Evolutionary conservation across 2,329 filamentous ascomycete genomes (phyloP), one percentile per base, ranked within the genome.

Genomic region (Xylaria digitata): DNA sequence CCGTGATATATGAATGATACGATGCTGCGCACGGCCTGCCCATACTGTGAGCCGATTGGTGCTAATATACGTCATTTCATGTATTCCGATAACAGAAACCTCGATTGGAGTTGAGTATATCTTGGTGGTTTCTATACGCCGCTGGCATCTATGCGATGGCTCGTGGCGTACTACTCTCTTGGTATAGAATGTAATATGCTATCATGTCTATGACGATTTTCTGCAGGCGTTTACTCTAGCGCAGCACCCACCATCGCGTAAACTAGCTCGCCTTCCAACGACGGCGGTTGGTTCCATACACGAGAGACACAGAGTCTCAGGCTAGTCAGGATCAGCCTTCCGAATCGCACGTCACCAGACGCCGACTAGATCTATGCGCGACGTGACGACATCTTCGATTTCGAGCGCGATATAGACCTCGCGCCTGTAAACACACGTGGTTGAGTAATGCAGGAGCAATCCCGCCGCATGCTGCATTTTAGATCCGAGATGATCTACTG

Each of bases 391-490:
- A 17, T 63, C 42, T 49, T 56, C 26, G 60, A 63, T 13, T 56
- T 63, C 23, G 42, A 56, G 21, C 60, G 60, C 2, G 42, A 48
- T n/a, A 42, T 56, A 6, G 32, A 55, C 26, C 40, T 55, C 3
- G 59, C 59, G 13, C 59, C 59, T 4, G 19, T 62, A 2, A 62
- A 62, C 59, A 55, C 42, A 6, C 49, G 50, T 8, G 59, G 49
- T 9, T 62, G 59, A 50, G 59, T 55, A 19, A 48, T 37, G 26
- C 59, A 62, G 40, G 59, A 62, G 50, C 56, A 45, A 11, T 53
- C 49, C 2, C 49, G 49, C 30, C 49, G 49, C n/a, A 37, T 53
- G 17, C 34, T 53, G 30, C 49, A 53, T 21, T 53, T 53, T 5
- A 30, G 49, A 1, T 30, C 49, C n/a, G 49, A 53, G 49, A 53